These are phyloP conservation scores for Thuidium tamariscinum DNA, from an alignment of 225 moss, liverwort and hornwort genomes.

Conservation along the genomic window DNA sequence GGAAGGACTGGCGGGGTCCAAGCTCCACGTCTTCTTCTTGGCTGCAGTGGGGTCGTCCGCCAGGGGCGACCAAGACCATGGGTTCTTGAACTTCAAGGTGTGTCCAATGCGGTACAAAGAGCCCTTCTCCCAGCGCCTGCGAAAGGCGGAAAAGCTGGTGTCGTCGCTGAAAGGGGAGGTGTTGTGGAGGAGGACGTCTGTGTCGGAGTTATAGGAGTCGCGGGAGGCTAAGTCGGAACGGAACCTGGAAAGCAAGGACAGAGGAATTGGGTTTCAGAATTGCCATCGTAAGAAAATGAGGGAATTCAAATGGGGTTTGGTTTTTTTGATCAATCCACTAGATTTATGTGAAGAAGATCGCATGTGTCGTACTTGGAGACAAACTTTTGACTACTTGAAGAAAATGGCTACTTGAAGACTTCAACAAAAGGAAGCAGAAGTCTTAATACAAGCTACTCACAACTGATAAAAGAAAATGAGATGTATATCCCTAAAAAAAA, in stretches of 20 bases:
- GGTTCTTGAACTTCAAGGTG: constrained; percentile 7
- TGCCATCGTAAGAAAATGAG: not conserved
- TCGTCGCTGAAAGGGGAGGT: not conserved
- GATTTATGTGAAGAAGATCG: not conserved
- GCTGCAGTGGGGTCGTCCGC: not conserved
- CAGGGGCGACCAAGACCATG: not conserved
- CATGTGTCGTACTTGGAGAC: not conserved
- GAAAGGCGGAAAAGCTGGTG: not conserved
- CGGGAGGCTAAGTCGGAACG: constrained; percentile 15
- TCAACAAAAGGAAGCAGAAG: not conserved
- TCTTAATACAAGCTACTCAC: not conserved
- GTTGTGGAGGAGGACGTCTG: constrained; percentile 12
- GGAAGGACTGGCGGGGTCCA: constrained; percentile 24
- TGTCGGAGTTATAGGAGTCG: constrained; percentile 3
- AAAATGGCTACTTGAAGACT: not conserved
- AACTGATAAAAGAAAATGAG: not conserved
- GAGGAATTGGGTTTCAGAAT: not conserved
- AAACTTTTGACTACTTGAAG: not conserved
- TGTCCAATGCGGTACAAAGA: constrained; percentile 17
- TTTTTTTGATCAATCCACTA: not conserved
- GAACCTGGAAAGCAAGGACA: constrained; percentile 10
- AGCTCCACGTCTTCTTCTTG: not conserved
- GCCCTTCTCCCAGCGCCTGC: constrained; percentile 16
- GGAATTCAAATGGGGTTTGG: not conserved
- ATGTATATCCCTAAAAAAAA: not conserved